phyloP scores from a whole-genome alignment of 2,329 filamentous ascomycete species.

The Colletotrichum theobromicola region DNA sequence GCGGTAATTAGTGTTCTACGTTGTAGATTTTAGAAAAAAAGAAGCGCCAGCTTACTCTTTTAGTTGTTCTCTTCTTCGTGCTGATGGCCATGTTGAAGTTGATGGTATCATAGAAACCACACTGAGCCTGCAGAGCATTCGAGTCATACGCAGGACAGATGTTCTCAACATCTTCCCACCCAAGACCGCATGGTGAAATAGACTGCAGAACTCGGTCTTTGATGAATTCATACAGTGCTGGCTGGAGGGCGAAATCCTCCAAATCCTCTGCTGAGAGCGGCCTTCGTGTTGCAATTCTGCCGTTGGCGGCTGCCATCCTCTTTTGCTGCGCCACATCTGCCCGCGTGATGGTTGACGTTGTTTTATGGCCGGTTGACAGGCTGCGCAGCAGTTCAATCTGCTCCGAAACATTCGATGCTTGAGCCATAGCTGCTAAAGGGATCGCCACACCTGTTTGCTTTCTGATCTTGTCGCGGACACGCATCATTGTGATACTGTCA shows the following conservation, averaged over 20 bases:
- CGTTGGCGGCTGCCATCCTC: neutral
- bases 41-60: fast-evolving
- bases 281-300: neutral
- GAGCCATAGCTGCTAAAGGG: neutral
- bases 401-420: neutral
- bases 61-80: neutral
- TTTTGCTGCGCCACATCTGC: neutral
- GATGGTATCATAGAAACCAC: neutral
- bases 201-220: neutral
- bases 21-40: neutral
- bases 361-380: neutral
- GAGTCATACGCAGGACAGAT: neutral
- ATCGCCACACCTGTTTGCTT: neutral
- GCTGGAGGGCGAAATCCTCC: neutral
- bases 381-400: neutral
- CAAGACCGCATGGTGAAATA: neutral
- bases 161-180: neutral
- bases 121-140: neutral
- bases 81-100: neutral
- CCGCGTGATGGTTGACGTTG: neutral
- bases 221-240: neutral
- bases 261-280: neutral
- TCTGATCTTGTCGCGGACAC: neutral
- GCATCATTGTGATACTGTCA: neutral
- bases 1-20: fast-evolving